phyloP scores from a whole-genome alignment of 352 stramenopile species.

The Globisporangium splendens region DNA sequence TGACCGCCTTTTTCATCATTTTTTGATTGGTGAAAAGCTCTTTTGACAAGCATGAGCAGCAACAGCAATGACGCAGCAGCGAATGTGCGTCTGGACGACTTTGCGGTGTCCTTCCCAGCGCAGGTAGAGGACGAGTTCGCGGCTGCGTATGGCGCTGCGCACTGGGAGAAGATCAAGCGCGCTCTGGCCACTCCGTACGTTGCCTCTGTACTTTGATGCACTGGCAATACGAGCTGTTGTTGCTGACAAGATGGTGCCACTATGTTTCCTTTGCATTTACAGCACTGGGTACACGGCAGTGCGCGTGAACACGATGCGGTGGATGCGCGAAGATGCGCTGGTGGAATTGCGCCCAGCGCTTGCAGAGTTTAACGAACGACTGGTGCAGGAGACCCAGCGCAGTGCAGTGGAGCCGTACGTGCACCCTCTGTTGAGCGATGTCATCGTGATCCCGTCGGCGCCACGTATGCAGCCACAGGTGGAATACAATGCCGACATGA shows the following conservation, averaged over 20 bases:
- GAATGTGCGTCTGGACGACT: conserved; percentile 40
- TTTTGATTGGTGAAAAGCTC: conserved; percentile 5
- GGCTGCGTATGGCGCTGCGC: conserved; percentile 48
- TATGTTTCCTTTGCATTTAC: no score
- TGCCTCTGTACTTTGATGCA: no score
- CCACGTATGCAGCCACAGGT: conserved; percentile 26
- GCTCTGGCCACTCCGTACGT: conserved; percentile 63
- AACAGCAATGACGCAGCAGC: neutral
- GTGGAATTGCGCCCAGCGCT: conserved; percentile 39
- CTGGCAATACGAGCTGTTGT: no score
- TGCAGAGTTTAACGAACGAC: conserved; percentile 45
- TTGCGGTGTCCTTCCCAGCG: conserved; percentile 63
- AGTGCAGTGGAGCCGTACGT: conserved; percentile 29
- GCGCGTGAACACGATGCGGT: conserved; percentile 73
- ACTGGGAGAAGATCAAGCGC: conserved; percentile 76
- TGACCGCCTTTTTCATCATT: neutral
- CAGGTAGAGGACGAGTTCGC: conserved; percentile 64
- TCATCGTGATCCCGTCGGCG: conserved; percentile 68
- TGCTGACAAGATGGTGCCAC: no score
- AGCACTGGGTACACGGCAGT: conserved; percentile 73
- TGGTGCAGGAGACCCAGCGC: conserved; percentile 36
- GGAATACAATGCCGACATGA: conserved; percentile 24
- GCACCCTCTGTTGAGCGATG: conserved; percentile 46
- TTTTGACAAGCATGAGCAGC: conserved; percentile 15
- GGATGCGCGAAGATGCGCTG: conserved; percentile 54